A percentile compares a stretch with the other conserved stretches of the same genome.
Evolutionary conservation across 768 basidiomycete species (phyloP).

Genomic region (Lanmaoa rubissima): DNA sequence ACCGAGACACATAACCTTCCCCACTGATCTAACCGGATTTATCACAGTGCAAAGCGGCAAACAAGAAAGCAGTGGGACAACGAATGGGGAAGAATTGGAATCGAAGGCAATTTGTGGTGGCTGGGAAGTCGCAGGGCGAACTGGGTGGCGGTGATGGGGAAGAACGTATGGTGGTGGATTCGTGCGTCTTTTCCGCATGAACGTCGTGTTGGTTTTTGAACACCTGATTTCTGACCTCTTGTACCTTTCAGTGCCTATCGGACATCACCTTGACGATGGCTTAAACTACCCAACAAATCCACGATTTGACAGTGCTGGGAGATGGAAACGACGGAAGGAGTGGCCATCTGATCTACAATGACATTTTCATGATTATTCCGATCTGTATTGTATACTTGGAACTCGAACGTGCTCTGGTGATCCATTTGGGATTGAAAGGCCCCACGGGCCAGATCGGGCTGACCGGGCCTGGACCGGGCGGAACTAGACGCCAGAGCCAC

Average conservation of each 20-base stretch:
- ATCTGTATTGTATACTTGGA: background rate
- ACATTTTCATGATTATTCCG: constrained; percentile 14
- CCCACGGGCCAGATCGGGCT: background rate
- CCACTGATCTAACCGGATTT: background rate
- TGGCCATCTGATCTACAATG: constrained; percentile 70
- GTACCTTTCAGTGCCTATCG: constrained; percentile 43
- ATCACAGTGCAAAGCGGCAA: constrained; percentile 47
- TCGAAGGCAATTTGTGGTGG: constrained; percentile 90
- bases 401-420: background rate
- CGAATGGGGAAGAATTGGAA: constrained; percentile 76
- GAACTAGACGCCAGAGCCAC: constrained; percentile 14
- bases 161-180: constrained; percentile 66
- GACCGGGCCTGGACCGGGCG: constrained; percentile 7
- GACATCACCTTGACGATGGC: constrained; percentile 57
- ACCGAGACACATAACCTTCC: background rate
- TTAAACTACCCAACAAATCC: constrained; percentile 66
- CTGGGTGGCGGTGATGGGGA: constrained; percentile 87
- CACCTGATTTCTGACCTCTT: background rate
- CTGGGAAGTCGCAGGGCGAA: constrained; percentile 56
- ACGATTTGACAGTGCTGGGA: constrained; percentile 67
- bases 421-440: background rate
- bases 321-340: constrained; percentile 61
- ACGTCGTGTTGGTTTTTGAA: background rate
- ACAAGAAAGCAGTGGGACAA: constrained; percentile 58
- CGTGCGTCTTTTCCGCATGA: constrained; percentile 49